These are phyloP conservation scores for Knoxdaviesia capensis DNA, from an alignment of 2,329 filamentous ascomycete species.

Conservation along the genomic window DNA sequence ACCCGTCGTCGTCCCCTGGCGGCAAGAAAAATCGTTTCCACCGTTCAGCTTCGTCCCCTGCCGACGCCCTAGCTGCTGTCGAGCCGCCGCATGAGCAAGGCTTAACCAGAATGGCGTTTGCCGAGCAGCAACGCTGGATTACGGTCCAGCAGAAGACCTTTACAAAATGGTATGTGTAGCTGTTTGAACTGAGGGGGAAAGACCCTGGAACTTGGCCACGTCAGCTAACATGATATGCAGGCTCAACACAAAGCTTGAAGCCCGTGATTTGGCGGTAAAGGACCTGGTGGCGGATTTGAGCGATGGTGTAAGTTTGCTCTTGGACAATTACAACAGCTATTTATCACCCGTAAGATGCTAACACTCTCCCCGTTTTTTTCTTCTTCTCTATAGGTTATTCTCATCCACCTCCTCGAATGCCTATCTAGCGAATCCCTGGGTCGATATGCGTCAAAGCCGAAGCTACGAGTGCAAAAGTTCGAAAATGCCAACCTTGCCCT, in stretches of 20 bases:
- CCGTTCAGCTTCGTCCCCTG: constrained; percentile 15
- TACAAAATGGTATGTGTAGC: constrained; percentile 54
- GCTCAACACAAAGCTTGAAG: constrained; percentile 89
- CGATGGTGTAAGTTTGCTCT: constrained; percentile 54
- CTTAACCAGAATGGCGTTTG: constrained; percentile 39
- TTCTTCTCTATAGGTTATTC: constrained; percentile 43
- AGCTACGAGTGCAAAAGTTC: constrained; percentile 88
- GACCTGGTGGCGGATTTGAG: constrained; percentile 79
- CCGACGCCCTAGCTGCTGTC: constrained; percentile 22
- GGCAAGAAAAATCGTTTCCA: constrained; percentile 14
- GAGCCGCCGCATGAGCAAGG: constrained; percentile 28
- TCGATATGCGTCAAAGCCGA: constrained; percentile 89
- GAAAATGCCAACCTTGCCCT: constrained; percentile 95
- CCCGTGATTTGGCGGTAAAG: constrained; percentile 58
- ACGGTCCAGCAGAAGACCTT: constrained; percentile 96
- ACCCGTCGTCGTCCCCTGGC: constrained; percentile 1
- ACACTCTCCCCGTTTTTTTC: not conserved
- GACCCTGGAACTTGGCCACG: not conserved
- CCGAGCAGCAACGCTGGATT: constrained; percentile 47
- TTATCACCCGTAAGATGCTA: not conserved
- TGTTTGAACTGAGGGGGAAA: not conserved
- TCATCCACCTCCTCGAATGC: constrained; percentile 94
- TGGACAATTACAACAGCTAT: not conserved
- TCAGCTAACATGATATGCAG: constrained; percentile 19
- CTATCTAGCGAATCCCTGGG: constrained; percentile 87